phyloP scores from a whole-genome alignment of 1,284 basidiomycete genomes.

The Tetrapyrgos nigripes region DNA sequence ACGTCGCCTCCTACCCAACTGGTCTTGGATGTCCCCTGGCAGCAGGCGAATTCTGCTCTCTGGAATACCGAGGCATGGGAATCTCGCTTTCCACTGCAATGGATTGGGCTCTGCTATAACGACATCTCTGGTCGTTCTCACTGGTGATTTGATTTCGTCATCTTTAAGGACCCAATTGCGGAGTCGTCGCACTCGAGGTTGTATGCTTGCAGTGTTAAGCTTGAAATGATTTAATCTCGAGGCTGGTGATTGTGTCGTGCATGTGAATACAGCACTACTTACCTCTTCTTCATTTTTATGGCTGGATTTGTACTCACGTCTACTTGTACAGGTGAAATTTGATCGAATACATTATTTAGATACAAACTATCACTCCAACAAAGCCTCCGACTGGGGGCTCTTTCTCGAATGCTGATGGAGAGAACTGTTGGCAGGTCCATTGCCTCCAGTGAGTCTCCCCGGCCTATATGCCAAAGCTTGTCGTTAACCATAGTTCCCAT shows the following conservation, averaged over 20 bases:
- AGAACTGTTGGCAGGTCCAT: conserved; percentile 50
- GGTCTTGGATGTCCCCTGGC: too few species aligned
- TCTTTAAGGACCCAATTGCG: conserved; percentile 29
- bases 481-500: neutral
- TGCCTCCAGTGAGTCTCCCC: conserved; percentile 46
- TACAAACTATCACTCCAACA: conserved; percentile 6
- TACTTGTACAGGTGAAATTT: too few species aligned
- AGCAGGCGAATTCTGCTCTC: too few species aligned
- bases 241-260: conserved; percentile 31
- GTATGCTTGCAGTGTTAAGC: conserved; percentile 31
- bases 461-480: neutral
- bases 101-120: conserved; percentile 32
- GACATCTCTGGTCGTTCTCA: conserved; percentile 30
- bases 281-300: neutral
- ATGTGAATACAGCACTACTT: neutral
- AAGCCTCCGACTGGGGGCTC: conserved; percentile 15
- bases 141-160: conserved; percentile 35
- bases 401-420: conserved; percentile 40
- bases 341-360: too few species aligned
- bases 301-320: neutral
- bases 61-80: too few species aligned
- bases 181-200: conserved; percentile 33
- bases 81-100: too few species aligned
- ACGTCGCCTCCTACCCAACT: too few species aligned
- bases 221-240: conserved; percentile 37